phyloP scores from a whole-genome alignment of 1,139 yeast genomes.

The Entelexis sorbosivorans region DNA sequence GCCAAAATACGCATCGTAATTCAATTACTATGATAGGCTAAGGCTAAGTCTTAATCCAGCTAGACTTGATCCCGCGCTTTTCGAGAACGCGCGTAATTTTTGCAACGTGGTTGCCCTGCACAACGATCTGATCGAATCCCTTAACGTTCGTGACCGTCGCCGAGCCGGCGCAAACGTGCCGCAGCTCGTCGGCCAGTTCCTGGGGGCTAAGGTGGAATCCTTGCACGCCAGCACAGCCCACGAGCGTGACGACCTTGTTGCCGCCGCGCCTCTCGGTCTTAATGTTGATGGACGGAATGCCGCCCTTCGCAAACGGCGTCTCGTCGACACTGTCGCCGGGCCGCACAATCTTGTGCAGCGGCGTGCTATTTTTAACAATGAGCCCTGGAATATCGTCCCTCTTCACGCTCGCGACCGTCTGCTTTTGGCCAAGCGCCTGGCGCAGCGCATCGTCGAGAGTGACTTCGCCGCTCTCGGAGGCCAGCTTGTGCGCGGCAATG shows the following conservation, averaged over 20 bases:
- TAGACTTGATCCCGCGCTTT: conserved; percentile 52
- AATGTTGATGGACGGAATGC: conserved; percentile 54
- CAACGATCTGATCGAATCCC: conserved; percentile 54
- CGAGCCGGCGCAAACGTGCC: conserved; percentile 80
- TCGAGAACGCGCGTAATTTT: conserved; percentile 48
- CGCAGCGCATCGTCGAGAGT: conserved; percentile 42
- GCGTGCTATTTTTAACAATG: conserved; percentile 45
- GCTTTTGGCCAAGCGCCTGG: conserved; percentile 27
- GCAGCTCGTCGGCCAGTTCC: conserved; percentile 54
- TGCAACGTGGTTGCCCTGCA: conserved; percentile 83
- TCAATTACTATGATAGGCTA: no score
- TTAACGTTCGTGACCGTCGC: conserved; percentile 52
- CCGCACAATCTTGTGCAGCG: conserved; percentile 45
- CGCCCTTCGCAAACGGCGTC: conserved; percentile 46
- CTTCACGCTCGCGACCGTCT: conserved; percentile 24
- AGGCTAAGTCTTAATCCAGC: conserved; percentile 41
- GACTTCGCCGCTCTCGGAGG: conserved; percentile 38
- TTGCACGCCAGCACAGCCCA: conserved; percentile 48
- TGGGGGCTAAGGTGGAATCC: conserved; percentile 55
- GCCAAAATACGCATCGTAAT: no score
- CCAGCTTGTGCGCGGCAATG: conserved; percentile 43
- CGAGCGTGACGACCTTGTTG: conserved; percentile 64
- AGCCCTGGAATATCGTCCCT: conserved; percentile 46
- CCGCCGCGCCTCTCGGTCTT: conserved; percentile 73
- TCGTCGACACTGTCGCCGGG: conserved; percentile 33